These are phyloP conservation scores for Nothophoma quercina DNA, from an alignment of 2,329 filamentous ascomycete species.

Conservation along the genomic window DNA sequence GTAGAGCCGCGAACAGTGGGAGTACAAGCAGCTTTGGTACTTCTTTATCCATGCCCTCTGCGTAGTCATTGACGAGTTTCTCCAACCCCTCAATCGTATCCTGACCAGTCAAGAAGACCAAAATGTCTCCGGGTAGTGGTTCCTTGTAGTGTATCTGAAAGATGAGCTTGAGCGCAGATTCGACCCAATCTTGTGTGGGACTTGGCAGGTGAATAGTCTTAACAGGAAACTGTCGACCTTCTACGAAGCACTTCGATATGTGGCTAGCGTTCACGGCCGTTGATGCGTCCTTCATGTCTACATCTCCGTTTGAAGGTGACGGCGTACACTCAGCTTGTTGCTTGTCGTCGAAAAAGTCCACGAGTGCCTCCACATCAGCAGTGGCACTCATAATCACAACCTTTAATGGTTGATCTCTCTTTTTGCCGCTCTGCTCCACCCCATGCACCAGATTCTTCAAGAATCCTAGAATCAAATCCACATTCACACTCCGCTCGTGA, in stretches of 20 bases:
- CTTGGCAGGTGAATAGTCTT: constrained; percentile 76
- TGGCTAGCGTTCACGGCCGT: background rate
- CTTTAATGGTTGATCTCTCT: constrained; percentile 70
- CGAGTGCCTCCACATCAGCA: constrained; percentile 81
- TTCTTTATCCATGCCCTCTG: constrained; percentile 73
- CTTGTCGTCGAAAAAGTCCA: constrained; percentile 71
- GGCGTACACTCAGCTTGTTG: constrained; percentile 22
- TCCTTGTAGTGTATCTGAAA: constrained; percentile 88
- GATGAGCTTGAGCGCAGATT: constrained; percentile 80
- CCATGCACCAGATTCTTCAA: constrained; percentile 76
- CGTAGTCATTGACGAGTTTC: constrained; percentile 81
- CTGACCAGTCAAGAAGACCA: constrained; percentile 91
- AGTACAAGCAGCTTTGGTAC: constrained; percentile 76
- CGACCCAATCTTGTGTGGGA: constrained; percentile 81
- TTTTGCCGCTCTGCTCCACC: constrained; percentile 70
- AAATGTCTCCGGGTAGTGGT: constrained; percentile 89
- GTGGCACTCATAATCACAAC: constrained; percentile 98
- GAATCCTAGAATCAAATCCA: constrained; percentile 90
- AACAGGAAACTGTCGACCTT: constrained; percentile 88
- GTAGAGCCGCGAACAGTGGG: constrained; percentile 88
- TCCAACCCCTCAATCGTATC: constrained; percentile 89
- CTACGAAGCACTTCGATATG: constrained; percentile 69
- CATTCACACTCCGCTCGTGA: constrained; percentile 93
- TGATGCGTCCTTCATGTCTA: background rate
- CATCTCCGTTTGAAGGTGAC: constrained; percentile 8